phyloP scores from a whole-genome alignment of 2,329 filamentous ascomycete genomes.

The Tricladium varicosporioides region DNA sequence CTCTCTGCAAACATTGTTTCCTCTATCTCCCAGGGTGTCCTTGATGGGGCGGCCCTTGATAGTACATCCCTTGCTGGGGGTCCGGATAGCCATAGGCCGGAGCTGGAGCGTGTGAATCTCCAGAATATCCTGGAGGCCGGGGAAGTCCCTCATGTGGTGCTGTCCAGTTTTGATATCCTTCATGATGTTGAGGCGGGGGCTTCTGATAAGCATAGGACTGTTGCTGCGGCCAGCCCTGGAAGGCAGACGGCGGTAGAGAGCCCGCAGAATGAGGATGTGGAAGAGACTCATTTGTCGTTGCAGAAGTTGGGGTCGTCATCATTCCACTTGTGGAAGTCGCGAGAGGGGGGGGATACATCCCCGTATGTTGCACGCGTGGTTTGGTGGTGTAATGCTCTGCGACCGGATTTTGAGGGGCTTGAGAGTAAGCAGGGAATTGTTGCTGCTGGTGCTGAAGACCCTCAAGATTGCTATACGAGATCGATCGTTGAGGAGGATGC shows the following conservation, averaged over 20 bases:
- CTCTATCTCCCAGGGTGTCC: constrained; percentile 23
- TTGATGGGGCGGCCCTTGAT: constrained; percentile 22
- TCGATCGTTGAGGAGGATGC: constrained; percentile 33
- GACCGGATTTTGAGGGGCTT: constrained; percentile 18
- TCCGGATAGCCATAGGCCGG: constrained; percentile 26
- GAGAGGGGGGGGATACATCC: constrained; percentile 31
- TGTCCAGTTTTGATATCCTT: constrained; percentile 28
- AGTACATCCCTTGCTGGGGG: constrained; percentile 26
- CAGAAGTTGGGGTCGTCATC: constrained; percentile 18
- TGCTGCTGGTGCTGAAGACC: constrained; percentile 30
- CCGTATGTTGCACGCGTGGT: constrained; percentile 23
- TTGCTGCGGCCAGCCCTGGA: constrained; percentile 31
- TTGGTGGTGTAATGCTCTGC: constrained; percentile 28
- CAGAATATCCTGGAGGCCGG: constrained; percentile 16
- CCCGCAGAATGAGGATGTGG: constrained; percentile 27
- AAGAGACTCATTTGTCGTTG: constrained; percentile 19
- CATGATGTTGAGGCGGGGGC: constrained; percentile 21
- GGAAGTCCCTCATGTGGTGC: constrained; percentile 18
- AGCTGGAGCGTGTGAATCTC: constrained; percentile 17
- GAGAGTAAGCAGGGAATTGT: constrained; percentile 19
- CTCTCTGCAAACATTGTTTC: not conserved
- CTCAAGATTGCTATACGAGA: constrained; percentile 35
- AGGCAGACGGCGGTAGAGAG: constrained; percentile 20
- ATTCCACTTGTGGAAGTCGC: constrained; percentile 22
- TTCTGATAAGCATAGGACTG: constrained; percentile 28